Evolutionary conservation across 495 filamentous ascomycete species (phyloP).

Genomic region (Podospora australis): DNA sequence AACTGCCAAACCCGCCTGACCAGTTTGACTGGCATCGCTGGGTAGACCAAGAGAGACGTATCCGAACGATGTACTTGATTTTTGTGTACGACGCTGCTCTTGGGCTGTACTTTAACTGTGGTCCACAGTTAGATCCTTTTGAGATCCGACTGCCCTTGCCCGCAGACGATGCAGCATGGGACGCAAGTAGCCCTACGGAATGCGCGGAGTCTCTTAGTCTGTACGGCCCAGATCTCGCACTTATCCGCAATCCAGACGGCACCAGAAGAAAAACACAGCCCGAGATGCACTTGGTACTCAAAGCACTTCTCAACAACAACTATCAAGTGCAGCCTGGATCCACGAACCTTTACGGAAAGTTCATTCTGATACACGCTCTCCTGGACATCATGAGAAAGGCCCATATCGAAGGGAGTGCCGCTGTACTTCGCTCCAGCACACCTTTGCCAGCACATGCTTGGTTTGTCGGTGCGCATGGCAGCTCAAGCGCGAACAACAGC

Average conservation of each 20-base stretch:
- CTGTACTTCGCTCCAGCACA: constrained; percentile 32
- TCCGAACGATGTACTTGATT: constrained; percentile 53
- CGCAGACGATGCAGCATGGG: constrained; percentile 62
- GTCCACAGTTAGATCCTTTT: constrained; percentile 48
- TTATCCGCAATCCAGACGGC: constrained; percentile 47
- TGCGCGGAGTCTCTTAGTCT: constrained; percentile 58
- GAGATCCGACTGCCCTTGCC: constrained; percentile 57
- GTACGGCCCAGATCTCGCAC: constrained; percentile 40
- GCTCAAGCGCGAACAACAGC: constrained; percentile 33
- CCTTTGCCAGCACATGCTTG: constrained; percentile 45
- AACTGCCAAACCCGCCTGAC: constrained; percentile 27
- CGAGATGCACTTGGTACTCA: constrained; percentile 47
- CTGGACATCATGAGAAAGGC: constrained; percentile 46
- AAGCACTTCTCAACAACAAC: constrained; percentile 46
- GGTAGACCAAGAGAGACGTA: constrained; percentile 62
- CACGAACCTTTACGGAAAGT: constrained; percentile 63
- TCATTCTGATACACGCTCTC: constrained; percentile 60
- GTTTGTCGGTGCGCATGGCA: constrained; percentile 31
- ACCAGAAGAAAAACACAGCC: constrained; percentile 53
- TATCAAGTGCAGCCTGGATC: constrained; percentile 47
- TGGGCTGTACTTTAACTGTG: constrained; percentile 58
- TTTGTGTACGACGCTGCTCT: constrained; percentile 53
- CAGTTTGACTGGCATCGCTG: constrained; percentile 54
- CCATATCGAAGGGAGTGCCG: constrained; percentile 27
- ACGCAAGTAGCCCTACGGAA: constrained; percentile 44